Evolutionary conservation across 345 rosid species (phyloP), one percentile per base, ranked within the genome.

Genomic region (Salix udensis): DNA sequence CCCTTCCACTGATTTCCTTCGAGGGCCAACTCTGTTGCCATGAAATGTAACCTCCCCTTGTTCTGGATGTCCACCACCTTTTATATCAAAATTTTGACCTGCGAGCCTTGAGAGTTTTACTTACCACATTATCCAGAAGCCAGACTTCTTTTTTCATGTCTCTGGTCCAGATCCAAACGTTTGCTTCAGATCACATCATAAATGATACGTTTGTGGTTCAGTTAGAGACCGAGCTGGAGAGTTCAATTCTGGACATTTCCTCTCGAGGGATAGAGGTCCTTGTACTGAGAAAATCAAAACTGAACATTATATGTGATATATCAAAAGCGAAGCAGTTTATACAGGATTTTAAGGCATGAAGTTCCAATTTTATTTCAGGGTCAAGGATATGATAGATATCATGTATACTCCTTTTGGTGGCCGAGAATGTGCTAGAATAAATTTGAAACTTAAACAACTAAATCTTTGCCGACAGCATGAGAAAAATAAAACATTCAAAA

Each of bases 1-100:
- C 40, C 98, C 98, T 5, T 5, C 97, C 98, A 0, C 92, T 89
- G 70, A 93, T 82, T 75, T 87, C 96, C 39, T 84, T 79, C 2
- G 91, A 81, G 4, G 97, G 95, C 74, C 89, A 91, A 92, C 64
- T 23, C 64, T 23, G 64, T 58, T 23, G 28, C 64, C 64, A 58
- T 58, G 64, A 58, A 58, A 23, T 58, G 64, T 58, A 9, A n/a
- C 64, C 64, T 58, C 28, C 14, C 64, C 64, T 10, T 58, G 64
- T 58, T 58, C 24, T 58, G 64, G 64, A 58, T 58, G 64, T n/a
- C 23, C 64, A 58, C 64, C 28, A 58, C 64, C 64, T 58, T 24
- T n/a, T 58, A n/a, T n/a, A 58, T 58, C 64, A 58, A 58, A n/a
- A n/a, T 58, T 58, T 10, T 58, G 28, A 78, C 92, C 97, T 0